Base-by-base conservation (phyloP, 306 rosid species). In the Heteromeles arbutifolia region DNA sequence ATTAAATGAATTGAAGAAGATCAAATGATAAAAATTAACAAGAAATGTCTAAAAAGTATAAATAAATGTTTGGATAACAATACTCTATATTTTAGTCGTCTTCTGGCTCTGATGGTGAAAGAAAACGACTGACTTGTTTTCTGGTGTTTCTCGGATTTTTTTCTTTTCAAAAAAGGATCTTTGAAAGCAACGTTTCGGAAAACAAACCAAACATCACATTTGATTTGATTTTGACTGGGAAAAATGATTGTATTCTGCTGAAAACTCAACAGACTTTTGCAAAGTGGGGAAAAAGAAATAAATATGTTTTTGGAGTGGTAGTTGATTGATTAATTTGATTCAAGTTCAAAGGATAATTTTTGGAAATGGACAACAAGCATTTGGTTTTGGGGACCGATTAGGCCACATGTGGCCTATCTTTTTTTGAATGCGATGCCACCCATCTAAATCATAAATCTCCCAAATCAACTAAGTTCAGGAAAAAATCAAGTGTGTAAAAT, bases 121-220 rank as follows among this genome's bases (percentile, higher is more conserved):
- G 90, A 87, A 81, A 90, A 86, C 74, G 90, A 88, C 78, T 65
- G 81, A 66, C 81, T 31, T 71, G 78, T 77, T 84, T 39, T 65
- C 54, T 77, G 82, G 81, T 84, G 67, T 79, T 78, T 82, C 77
- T 76, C 50, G 75, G 73, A 62, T 65, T 67, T 79, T 58, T 79
- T 48, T 80, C 67, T 65, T 8, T 78, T 74, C 53, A 72, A 31
- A 32, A 82, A 81, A 70, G 72, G 52, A 70, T 74, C 82, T 52
- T 44, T 73, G 89, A 90, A 81, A 90, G 89, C 87, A 70, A 88
- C 92, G 52, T 84, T 12, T 74, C 14, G 74, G 24, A 84, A 26
- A 75, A 77, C 82, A 63, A 32, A 86, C 84, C 73, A 74, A 67
- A 41, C 73, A 67, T 25, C 59, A 64, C 77, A 17, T 62, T 66